Conservation (phyloP, 495 filamentous ascomycete species). For the Elaphomyces granulatus region DNA sequence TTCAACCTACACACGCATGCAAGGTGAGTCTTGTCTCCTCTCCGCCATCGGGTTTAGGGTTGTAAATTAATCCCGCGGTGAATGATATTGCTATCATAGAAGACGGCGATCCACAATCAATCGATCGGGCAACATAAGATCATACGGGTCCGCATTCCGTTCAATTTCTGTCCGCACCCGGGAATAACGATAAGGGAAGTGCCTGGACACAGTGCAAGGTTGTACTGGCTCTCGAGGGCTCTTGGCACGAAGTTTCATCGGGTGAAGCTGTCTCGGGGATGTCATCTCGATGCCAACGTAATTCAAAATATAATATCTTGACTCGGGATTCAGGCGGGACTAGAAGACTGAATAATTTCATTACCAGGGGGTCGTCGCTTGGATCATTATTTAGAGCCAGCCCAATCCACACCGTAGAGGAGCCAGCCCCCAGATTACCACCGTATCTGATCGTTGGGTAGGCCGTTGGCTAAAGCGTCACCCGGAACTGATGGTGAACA, state of each 20-base stretch:
- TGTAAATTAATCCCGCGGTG: conserved; percentile 70
- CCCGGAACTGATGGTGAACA: too few relatives aligned
- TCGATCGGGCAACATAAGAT: conserved; percentile 41
- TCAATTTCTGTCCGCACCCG: conserved; percentile 53
- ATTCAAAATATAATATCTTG: too few relatives aligned
- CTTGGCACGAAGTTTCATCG: conserved; percentile 37
- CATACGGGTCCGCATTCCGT: conserved; percentile 45
- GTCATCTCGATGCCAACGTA: conserved; percentile 71
- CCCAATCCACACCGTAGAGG: too few relatives aligned
- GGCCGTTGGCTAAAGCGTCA: too few relatives aligned
- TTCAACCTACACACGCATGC: conserved; percentile 68
- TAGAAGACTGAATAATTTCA: conserved; percentile 72
- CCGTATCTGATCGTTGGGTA: too few relatives aligned
- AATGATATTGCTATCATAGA: conserved; percentile 81
- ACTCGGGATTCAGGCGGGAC: conserved; percentile 44
- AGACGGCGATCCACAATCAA: conserved; percentile 50
- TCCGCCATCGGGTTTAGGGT: conserved; percentile 23
- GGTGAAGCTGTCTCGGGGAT: conserved; percentile 41
- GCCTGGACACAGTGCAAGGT: conserved; percentile 57
- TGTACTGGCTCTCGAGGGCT: conserved; percentile 54
- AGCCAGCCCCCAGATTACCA: too few relatives aligned
- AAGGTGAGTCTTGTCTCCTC: conserved; percentile 55
- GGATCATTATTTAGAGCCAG: too few relatives aligned
- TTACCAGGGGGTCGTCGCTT: conserved; percentile 38
- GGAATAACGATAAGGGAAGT: conserved; percentile 54